These are phyloP conservation scores for Aureobasidium subglaciale DNA, from an alignment of 2,329 filamentous ascomycete genomes.

Conservation along the genomic window DNA sequence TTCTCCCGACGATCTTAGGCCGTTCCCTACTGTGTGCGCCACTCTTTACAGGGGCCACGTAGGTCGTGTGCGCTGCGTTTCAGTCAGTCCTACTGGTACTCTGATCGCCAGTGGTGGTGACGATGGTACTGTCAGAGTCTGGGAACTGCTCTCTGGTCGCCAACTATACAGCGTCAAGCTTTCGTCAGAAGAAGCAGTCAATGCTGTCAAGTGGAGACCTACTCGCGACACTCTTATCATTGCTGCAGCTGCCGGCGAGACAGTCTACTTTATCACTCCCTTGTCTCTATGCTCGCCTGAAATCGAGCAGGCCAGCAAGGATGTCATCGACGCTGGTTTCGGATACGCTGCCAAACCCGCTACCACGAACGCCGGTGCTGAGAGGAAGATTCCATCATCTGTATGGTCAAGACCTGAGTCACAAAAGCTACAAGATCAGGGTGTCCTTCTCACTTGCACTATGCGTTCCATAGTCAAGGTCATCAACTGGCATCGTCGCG, in stretches of 20 bases:
- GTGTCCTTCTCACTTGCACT: constrained; percentile 73
- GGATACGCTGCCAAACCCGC: constrained; percentile 69
- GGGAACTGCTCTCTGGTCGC: constrained; percentile 79
- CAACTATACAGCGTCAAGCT: constrained; percentile 81
- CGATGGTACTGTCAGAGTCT: constrained; percentile 85
- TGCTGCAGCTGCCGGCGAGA: constrained; percentile 76
- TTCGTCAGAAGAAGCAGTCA: constrained; percentile 69
- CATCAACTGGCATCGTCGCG: constrained; percentile 86
- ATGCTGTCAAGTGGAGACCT: constrained; percentile 84
- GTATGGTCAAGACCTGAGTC: constrained; percentile 74
- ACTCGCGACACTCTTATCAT: constrained; percentile 73
- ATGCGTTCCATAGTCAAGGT: constrained; percentile 66
- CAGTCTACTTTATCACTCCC: constrained; percentile 74
- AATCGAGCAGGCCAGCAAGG: constrained; percentile 65
- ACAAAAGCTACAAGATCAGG: constrained; percentile 63
- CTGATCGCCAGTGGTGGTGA: constrained; percentile 90
- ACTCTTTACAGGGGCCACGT: constrained; percentile 83
- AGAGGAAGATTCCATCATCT: constrained; percentile 67
- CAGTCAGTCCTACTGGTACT: constrained; percentile 76
- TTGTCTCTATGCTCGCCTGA: constrained; percentile 34
- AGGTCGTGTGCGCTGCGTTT: constrained; percentile 75
- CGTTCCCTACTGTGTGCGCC: constrained; percentile 86
- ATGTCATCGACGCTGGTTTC: constrained; percentile 80
- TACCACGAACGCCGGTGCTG: constrained; percentile 42
- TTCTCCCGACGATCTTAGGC: constrained; percentile 84